Conservation (phyloP, 768 basidiomycete genomes). For the Lactarius hengduanensis region DNA sequence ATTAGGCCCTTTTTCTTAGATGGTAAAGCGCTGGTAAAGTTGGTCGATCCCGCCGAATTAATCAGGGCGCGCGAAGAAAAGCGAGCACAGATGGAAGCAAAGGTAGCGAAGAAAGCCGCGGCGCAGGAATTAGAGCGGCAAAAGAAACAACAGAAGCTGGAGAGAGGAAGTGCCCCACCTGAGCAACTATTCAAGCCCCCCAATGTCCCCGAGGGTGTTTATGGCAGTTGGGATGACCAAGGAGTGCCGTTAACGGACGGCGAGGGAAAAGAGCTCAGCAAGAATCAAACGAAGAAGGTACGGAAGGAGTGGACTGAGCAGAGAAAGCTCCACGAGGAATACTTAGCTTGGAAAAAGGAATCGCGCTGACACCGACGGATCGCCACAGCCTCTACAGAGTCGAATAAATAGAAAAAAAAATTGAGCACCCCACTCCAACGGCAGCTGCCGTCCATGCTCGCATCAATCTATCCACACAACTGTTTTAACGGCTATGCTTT, state of each 20-base stretch:
- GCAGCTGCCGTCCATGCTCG: conserved; percentile 15
- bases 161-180: conserved; percentile 77
- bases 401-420: conserved; percentile 6
- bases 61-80: conserved; percentile 89
- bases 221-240: conserved; percentile 77
- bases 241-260: conserved; percentile 86
- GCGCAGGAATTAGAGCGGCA: conserved; percentile 60
- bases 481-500: neutral
- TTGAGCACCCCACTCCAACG: conserved; percentile 1
- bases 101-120: conserved; percentile 76
- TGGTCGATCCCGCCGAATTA: conserved; percentile 79
- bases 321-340: conserved; percentile 79
- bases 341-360: conserved; percentile 49
- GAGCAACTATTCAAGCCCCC: conserved; percentile 83
- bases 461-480: conserved; percentile 17
- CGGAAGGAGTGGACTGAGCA: conserved; percentile 72
- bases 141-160: conserved; percentile 75
- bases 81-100: conserved; percentile 67
- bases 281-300: conserved; percentile 74
- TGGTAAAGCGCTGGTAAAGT: conserved; percentile 92
- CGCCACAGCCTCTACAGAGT: conserved; percentile 14
- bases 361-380: conserved; percentile 24
- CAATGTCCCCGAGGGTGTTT: conserved; percentile 67
- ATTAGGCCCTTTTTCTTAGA: conserved; percentile 46
- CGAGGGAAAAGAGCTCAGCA: conserved; percentile 82